Percentiles rank a stretch among this genome's conserved stretches.
Evolutionary conservation across 2,329 filamentous ascomycete species (phyloP).

Genomic region (Scleromitrula shiraiana): DNA sequence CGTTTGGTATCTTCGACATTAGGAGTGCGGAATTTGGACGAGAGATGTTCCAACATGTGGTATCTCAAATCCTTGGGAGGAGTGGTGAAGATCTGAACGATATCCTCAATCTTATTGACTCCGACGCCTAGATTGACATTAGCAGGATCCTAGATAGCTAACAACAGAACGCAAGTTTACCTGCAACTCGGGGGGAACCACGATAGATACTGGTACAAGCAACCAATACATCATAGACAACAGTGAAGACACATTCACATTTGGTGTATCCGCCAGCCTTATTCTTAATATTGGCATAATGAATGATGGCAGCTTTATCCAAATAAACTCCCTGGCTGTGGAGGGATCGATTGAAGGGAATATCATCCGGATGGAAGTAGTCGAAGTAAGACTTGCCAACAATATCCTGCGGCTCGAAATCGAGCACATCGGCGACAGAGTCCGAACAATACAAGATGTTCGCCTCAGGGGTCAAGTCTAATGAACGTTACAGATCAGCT

Average conservation of each 20-base stretch:
- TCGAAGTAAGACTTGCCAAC: constrained; percentile 73
- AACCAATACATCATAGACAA: constrained; percentile 82
- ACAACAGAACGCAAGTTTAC: background rate
- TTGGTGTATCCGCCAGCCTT: constrained; percentile 61
- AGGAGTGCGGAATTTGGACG: constrained; percentile 65
- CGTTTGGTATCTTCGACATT: constrained; percentile 49
- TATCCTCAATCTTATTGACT: too few relatives aligned
- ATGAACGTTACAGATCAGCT: constrained; percentile 13
- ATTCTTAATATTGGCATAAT: constrained; percentile 67
- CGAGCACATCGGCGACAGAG: constrained; percentile 75
- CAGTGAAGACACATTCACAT: constrained; percentile 83
- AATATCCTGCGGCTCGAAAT: constrained; percentile 69
- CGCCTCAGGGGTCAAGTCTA: constrained; percentile 68
- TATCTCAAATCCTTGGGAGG: constrained; percentile 78
- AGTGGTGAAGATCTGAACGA: constrained; percentile 61
- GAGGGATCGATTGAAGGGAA: constrained; percentile 64
- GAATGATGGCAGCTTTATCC: constrained; percentile 77
- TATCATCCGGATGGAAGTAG: constrained; percentile 70
- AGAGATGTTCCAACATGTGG: constrained; percentile 81
- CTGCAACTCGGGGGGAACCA: constrained; percentile 25
- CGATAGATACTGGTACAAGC: constrained; percentile 75
- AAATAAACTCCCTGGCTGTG: constrained; percentile 66
- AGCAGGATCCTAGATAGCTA: background rate
- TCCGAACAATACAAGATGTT: constrained; percentile 78
- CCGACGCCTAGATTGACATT: too few relatives aligned